These are phyloP conservation scores for Teratosphaeria pseudoeucalypti DNA, from an alignment of 2,329 filamentous ascomycete species.

Conservation along the genomic window DNA sequence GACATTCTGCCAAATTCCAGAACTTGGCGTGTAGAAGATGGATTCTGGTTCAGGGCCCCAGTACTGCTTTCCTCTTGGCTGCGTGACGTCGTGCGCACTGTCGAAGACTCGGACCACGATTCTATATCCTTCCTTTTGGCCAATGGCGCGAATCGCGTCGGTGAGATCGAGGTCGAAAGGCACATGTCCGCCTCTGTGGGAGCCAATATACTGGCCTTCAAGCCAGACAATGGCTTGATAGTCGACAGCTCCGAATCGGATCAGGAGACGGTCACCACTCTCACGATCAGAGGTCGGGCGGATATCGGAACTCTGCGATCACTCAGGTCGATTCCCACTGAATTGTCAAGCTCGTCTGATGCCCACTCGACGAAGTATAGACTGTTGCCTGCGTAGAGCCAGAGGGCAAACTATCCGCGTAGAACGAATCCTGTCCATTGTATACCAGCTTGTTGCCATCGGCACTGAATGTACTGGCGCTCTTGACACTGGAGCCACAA, in stretches of 20 bases:
- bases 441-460: conserved; percentile 28
- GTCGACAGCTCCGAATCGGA: conserved; percentile 53
- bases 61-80: conserved; percentile 59
- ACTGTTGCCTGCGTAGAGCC: conserved; percentile 37
- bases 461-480: conserved; percentile 32
- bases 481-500: conserved; percentile 42
- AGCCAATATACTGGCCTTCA: conserved; percentile 42
- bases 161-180: conserved; percentile 49
- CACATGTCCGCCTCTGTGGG: conserved; percentile 50
- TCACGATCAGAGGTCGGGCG: conserved; percentile 13
- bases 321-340: conserved; percentile 24
- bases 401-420: conserved; percentile 32
- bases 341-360: conserved; percentile 23
- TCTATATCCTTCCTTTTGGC: neutral
- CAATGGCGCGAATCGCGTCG: conserved; percentile 27
- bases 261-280: conserved; percentile 35
- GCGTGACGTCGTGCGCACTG: conserved; percentile 53
- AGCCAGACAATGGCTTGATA: conserved; percentile 51
- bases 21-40: conserved; percentile 64
- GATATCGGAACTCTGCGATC: conserved; percentile 12
- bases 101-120: conserved; percentile 52
- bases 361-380: conserved; percentile 20
- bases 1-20: conserved; percentile 64
- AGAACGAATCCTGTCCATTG: conserved; percentile 31
- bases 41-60: conserved; percentile 48